Evolutionary conservation across 441 rosid genomes (phyloP).

Genomic region (Raphanus hybrid): DNA sequence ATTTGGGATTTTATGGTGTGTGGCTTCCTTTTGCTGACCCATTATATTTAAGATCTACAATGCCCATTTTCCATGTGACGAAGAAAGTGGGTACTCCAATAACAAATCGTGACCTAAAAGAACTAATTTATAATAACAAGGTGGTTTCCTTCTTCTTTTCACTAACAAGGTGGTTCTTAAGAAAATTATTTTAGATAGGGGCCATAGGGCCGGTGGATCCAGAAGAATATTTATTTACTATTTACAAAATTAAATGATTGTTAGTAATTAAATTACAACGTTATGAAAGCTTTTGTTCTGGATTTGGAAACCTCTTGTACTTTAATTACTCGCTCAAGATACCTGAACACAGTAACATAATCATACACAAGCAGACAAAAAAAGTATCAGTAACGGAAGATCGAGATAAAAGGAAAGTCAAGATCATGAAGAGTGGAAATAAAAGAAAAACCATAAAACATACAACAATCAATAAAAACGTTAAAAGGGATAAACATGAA

Average conservation of each 20-base stretch:
- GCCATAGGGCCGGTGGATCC: slow-evolving; percentile 1
- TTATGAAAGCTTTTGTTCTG: not conserved
- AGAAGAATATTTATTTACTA: not conserved
- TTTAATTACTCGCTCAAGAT: not conserved
- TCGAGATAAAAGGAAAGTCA: not conserved
- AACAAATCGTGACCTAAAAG: slow-evolving; percentile 6
- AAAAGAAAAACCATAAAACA: slow-evolving; percentile 1
- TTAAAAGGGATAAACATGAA: not conserved
- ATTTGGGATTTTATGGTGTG: not conserved
- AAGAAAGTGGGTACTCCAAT: slow-evolving; percentile 15
- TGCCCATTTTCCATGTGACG: slow-evolving; percentile 27
- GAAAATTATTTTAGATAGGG: not conserved
- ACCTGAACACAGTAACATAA: not conserved
- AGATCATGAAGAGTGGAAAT: not conserved
- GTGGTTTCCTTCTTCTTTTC: not conserved
- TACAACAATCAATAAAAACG: not conserved
- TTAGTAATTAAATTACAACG: not conserved
- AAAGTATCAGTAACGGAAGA: not conserved
- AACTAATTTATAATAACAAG: not conserved
- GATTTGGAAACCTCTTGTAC: not conserved
- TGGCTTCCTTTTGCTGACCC: slow-evolving; percentile 16
- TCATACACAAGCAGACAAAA: not conserved
- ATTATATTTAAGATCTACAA: slow-evolving; percentile 6
- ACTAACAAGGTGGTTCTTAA: not conserved
- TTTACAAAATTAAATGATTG: not conserved